Evolutionary conservation across 164 flowering plant genomes (phyloP), one percentile per base, ranked within the genome.

Genomic region (Magnolia kwangsiensis): DNA sequence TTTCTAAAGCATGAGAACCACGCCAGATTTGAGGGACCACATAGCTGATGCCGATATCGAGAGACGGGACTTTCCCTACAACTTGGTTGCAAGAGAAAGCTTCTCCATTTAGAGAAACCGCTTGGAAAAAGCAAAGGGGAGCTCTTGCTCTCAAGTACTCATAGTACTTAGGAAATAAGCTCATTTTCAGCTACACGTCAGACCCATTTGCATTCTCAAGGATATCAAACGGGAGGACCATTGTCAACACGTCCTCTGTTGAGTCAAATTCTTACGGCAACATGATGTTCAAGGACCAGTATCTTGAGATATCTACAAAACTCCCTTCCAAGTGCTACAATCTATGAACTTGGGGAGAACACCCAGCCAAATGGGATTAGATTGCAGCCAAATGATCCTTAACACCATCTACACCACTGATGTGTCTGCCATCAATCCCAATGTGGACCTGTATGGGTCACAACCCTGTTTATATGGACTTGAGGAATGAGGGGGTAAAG

Each of bases 341-440:
- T 93, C 51, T 95, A 95, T 78, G 99, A 98, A 7, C 85, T 95
- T 67, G 97, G 99, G 6, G 99, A 95, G 84, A 95, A 91, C 87
- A 84, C 98, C 0, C 98, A 95, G 74, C 92, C 93, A 0, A 85
- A 89, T 67, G 99, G 99, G 69, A 93, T 93, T 76, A 89, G 88
- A 69, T 77, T 95, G 50, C 78, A 85, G 50, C 97, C 99, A 0
- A 84, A 85, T 69, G 99, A 95, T 61, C 95, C 98, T 1, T 95
- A 55, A 95, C 84, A 95, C 99, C 50, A 64, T 95, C 76, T 95
- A 85, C 78, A 95, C 99, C 0, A 87, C 88, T 1, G 99, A 95
- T 75, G 72, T 83, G 0, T 89, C 99, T 8, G 98, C 97, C 10
- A 91, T 95, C 76, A 92, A 92, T 81, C 86, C 91, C 0, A 93